These are phyloP conservation scores for Colletotrichum sp. DNA, from an alignment of 2,329 filamentous ascomycete species.

Conservation along the genomic window DNA sequence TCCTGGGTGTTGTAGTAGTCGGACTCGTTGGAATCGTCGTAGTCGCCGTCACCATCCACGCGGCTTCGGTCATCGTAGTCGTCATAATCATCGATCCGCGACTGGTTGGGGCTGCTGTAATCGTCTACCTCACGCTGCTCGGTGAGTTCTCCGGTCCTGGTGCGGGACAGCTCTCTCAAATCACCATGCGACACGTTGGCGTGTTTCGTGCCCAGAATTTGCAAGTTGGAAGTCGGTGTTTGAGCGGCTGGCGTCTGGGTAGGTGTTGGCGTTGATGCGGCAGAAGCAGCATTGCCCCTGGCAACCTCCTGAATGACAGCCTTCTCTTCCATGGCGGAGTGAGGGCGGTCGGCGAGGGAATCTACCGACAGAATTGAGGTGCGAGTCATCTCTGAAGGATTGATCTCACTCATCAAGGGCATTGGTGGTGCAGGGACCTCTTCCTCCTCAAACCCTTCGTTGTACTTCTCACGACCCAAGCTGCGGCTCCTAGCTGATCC, in stretches of 20 bases:
- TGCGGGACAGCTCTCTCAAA: constrained; percentile 57
- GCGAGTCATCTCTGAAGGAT: constrained; percentile 85
- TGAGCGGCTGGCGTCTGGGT: constrained; percentile 55
- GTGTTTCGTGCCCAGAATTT: constrained; percentile 72
- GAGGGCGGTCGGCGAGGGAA: constrained; percentile 69
- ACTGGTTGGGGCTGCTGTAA: constrained; percentile 42
- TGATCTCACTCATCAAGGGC: constrained; percentile 86
- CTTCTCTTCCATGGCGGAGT: constrained; percentile 68
- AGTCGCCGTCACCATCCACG: constrained; percentile 28
- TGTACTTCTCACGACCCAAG: constrained; percentile 48
- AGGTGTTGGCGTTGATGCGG: constrained; percentile 67
- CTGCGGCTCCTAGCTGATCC: constrained; percentile 46
- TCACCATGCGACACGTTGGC: constrained; percentile 66
- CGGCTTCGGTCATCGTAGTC: constrained; percentile 28
- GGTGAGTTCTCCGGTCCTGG: constrained; percentile 34
- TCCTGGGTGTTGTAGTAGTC: constrained; percentile 65
- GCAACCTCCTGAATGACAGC: constrained; percentile 69
- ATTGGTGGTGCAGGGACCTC: constrained; percentile 74
- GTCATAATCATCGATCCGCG: constrained; percentile 43
- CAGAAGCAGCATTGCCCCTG: constrained; percentile 61
- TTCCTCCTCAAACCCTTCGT: constrained; percentile 58
- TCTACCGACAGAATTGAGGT: constrained; percentile 86
- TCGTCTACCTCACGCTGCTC: constrained; percentile 43
- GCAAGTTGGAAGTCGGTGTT: constrained; percentile 46
- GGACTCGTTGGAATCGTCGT: constrained; percentile 47